These are phyloP conservation scores for Daedalea quercina DNA, from an alignment of 768 basidiomycete species.

Conservation along the genomic window DNA sequence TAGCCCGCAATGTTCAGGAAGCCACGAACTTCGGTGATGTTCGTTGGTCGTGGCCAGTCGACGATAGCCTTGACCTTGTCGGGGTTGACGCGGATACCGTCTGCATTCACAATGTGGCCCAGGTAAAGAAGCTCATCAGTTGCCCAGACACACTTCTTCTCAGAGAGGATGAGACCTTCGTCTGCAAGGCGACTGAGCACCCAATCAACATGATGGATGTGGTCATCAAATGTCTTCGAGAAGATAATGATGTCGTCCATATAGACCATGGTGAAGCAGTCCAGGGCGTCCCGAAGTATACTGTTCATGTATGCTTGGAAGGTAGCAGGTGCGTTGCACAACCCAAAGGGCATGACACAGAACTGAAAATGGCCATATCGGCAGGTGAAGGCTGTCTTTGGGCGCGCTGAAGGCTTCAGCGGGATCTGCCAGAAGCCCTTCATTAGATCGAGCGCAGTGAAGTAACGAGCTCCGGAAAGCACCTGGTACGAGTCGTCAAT, in stretches of 20 bases:
- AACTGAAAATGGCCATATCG: constrained; percentile 29
- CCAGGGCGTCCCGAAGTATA: constrained; percentile 9
- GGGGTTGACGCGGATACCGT: constrained; percentile 30
- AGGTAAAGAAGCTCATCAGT: constrained; percentile 32
- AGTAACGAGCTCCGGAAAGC: constrained; percentile 15
- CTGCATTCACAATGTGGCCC: constrained; percentile 28
- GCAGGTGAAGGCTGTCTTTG: constrained; percentile 33
- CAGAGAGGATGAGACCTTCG: constrained; percentile 21
- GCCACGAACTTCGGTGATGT: constrained; percentile 22
- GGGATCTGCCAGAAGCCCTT: constrained; percentile 35
- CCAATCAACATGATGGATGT: constrained; percentile 9
- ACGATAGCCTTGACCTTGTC: constrained; percentile 30
- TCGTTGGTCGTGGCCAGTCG: constrained; percentile 23
- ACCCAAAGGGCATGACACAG: constrained; percentile 28
- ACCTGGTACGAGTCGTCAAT: constrained; percentile 24
- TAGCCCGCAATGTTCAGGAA: constrained; percentile 27
- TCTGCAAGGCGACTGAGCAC: constrained; percentile 22
- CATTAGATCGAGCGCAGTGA: constrained; percentile 33
- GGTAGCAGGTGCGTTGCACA: constrained; percentile 15
- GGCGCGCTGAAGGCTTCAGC: constrained; percentile 28
- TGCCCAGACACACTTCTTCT: constrained; percentile 31
- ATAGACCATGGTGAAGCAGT: constrained; percentile 18
- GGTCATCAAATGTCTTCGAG: constrained; percentile 13
- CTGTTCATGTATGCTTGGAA: constrained; percentile 15
- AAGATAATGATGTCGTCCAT: constrained; percentile 17